These are phyloP conservation scores for Vanrija sp. DNA, from an alignment of 1,284 basidiomycete genomes.

Conservation along the genomic window DNA sequence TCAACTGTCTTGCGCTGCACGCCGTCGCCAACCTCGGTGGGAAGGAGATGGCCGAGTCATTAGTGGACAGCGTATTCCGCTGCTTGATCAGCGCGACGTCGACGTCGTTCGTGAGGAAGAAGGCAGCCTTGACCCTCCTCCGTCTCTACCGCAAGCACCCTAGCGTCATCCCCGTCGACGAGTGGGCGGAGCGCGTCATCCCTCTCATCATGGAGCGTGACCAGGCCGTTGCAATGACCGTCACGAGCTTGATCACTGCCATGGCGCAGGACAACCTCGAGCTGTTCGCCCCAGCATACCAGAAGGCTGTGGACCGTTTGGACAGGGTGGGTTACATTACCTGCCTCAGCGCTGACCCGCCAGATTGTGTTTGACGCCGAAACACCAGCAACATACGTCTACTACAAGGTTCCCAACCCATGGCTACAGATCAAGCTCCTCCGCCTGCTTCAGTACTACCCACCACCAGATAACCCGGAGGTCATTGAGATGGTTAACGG, in stretches of 20 bases:
- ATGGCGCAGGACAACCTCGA: slow-evolving; percentile 91
- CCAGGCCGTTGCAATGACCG: slow-evolving; percentile 89
- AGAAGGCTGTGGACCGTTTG: slow-evolving; percentile 86
- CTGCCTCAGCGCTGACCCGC: slow-evolving; percentile 2
- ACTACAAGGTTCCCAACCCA: slow-evolving; percentile 82
- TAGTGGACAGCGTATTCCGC: slow-evolving; percentile 89
- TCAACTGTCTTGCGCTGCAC: slow-evolving; percentile 94
- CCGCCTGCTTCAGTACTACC: slow-evolving; percentile 90
- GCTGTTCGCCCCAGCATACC: slow-evolving; percentile 84
- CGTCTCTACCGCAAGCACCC: slow-evolving; percentile 94
- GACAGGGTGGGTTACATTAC: slow-evolving; percentile 60
- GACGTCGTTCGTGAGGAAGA: slow-evolving; percentile 93
- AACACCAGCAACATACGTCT: slow-evolving; percentile 82
- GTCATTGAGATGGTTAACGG: slow-evolving; percentile 72
- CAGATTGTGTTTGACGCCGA: slow-evolving; percentile 89
- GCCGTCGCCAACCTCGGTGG: slow-evolving; percentile 98
- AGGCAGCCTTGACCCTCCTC: slow-evolving; percentile 90
- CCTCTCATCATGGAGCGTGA: slow-evolving; percentile 92
- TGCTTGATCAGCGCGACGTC: slow-evolving; percentile 97
- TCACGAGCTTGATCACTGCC: slow-evolving; percentile 89
- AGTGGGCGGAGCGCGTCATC: slow-evolving; percentile 94
- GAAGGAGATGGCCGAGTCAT: slow-evolving; percentile 94
- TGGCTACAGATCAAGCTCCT: slow-evolving; percentile 98
- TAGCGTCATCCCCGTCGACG: slow-evolving; percentile 82
- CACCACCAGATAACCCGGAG: slow-evolving; percentile 87